Evolutionary conservation across 257 asterid species (phyloP).

Genomic region (Oldenlandia corymbosa): DNA sequence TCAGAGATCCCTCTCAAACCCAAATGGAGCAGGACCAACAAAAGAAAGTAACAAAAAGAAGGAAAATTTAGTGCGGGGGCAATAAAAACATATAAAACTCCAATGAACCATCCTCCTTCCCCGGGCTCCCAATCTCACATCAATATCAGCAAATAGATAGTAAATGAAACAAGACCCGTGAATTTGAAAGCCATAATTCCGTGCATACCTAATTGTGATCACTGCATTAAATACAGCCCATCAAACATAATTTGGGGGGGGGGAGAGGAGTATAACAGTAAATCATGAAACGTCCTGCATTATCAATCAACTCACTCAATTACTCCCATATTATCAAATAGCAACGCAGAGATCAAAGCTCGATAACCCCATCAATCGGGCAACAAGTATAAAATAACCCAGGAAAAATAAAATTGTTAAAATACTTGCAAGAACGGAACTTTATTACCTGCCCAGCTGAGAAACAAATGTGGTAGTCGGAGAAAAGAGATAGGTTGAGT

Average conservation of each 20-base stretch:
- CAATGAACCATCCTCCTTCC: too few relatives aligned
- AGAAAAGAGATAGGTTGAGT: neutral
- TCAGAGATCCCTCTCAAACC: neutral
- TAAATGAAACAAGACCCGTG: neutral
- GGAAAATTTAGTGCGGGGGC: slow-evolving; percentile 1
- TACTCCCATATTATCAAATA: neutral
- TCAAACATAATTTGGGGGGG: neutral
- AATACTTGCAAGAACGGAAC: slow-evolving; percentile 2
- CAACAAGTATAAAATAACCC: neutral
- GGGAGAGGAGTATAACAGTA: neutral
- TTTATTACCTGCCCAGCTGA: neutral
- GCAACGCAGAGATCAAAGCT: too few relatives aligned
- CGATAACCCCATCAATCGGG: neutral
- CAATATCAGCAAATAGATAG: slow-evolving; percentile 12
- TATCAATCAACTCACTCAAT: neutral
- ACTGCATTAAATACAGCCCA: neutral
- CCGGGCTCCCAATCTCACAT: too few relatives aligned
- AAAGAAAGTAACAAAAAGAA: slow-evolving; percentile 11
- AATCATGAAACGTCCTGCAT: neutral
- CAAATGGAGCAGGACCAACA: neutral
- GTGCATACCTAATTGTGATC: slow-evolving; percentile 3
- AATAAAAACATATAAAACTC: too few relatives aligned
- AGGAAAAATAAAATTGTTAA: too few relatives aligned
- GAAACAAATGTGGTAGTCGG: slow-evolving; percentile 8
- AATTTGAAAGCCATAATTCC: neutral